Evolutionary conservation across 495 filamentous ascomycete genomes (phyloP), one percentile per base, ranked within the genome.

Genomic region (Emericellopsis terricola): DNA sequence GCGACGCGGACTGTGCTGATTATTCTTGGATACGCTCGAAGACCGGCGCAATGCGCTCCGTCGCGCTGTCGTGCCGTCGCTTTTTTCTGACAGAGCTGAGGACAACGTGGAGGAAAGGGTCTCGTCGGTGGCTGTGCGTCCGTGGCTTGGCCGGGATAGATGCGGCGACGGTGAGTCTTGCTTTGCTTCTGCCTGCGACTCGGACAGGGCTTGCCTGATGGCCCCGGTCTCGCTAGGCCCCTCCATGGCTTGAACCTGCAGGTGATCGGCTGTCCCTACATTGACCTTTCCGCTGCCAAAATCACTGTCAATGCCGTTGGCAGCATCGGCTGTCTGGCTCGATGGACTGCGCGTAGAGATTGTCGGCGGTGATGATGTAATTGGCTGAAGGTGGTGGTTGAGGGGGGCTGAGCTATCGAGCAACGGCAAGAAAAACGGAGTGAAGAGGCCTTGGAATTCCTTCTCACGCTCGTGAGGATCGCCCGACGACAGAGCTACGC

Each of bases 381-480:
- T n/a, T n/a, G n/a, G n/a, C n/a, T n/a, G n/a, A n/a, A n/a, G n/a
- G 36, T 18, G 28, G 14, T 41, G 41, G 33, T 36, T 34, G 11
- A 45, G 44, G 4, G 51, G 41, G 27, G 50, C 47, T 19, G 44
- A 47, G 33, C 54, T 53, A 38, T 69, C 68, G 26, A 74, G 65
- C 26, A 73, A 51, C 30, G 69, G 68, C 21, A 76, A 56, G 42
- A 68, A 74, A 33, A 49, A 60, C 15, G 70, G 71, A 10, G 68
- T 74, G 44, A 74, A 73, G 14, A 73, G 40, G 23, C 69, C 70
- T 23, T 67, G 63, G 38, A 74, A 68, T 38, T 73, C 69, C 37
- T 54, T 53, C 41, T 71, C 68, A 18, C 63, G 59, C 33, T 64
- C 62, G 49, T 65, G 60, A 27, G 60, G 56, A 23, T n/a, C n/a